phyloP scores from a whole-genome alignment of 2,329 filamentous ascomycete species.

The Xylaria sp. region DNA sequence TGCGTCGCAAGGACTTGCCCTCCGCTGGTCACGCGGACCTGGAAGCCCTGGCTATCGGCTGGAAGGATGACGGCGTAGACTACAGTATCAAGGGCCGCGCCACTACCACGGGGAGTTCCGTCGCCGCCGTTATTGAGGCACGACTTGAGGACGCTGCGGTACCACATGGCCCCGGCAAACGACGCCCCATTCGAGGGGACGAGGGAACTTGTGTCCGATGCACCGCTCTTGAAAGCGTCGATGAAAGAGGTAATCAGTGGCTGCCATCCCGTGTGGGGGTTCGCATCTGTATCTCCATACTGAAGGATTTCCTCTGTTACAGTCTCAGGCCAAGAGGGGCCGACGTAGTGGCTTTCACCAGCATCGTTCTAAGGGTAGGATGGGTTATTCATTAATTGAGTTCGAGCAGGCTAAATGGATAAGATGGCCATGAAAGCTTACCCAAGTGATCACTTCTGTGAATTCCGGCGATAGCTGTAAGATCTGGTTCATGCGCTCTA shows the following conservation, averaged over 20 bases:
- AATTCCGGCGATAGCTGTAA: conserved; percentile 50
- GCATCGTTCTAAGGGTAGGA: conserved; percentile 48
- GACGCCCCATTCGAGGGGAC: conserved; percentile 35
- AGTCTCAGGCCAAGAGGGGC: conserved; percentile 50
- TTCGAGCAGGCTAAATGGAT: background rate
- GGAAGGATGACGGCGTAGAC: conserved; percentile 49
- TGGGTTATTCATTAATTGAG: conserved; percentile 26
- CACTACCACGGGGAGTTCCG: conserved; percentile 42
- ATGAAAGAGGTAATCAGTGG: conserved; percentile 52
- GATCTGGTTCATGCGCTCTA: conserved; percentile 52
- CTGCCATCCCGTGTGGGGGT: conserved; percentile 51
- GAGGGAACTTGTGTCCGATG: conserved; percentile 40
- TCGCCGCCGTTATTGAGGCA: conserved; percentile 37
- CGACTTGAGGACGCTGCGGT: conserved; percentile 42
- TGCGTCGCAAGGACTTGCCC: conserved; percentile 42
- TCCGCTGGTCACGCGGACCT: conserved; percentile 45
- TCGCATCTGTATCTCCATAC: conserved; percentile 48
- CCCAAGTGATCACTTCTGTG: conserved; percentile 51
- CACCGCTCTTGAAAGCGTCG: conserved; percentile 49
- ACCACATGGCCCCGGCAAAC: conserved; percentile 51
- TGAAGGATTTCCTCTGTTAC: conserved; percentile 44
- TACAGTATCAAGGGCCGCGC: conserved; percentile 45
- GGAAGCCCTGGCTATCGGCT: conserved; percentile 26
- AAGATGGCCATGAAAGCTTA: conserved; percentile 24
- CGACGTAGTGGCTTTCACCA: conserved; percentile 54